Conservation (phyloP, 352 stramenopile genomes). For the Pythium utonaiense region DNA sequence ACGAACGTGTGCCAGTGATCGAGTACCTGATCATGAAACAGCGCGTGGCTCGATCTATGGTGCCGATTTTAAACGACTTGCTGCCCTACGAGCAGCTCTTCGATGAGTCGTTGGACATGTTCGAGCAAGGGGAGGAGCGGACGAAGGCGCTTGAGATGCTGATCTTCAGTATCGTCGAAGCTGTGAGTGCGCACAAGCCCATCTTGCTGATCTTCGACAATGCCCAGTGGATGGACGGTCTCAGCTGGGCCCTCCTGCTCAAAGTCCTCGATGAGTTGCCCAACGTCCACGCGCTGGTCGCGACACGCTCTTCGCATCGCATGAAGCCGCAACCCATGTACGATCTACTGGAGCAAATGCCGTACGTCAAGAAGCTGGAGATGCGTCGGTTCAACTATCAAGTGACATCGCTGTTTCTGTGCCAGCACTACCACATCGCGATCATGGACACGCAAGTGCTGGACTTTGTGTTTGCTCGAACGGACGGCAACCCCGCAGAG, state of each 20-base stretch:
- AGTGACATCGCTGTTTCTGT: conserved; percentile 69
- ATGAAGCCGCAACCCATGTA: conserved; percentile 38
- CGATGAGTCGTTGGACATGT: conserved; percentile 17
- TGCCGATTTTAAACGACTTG: conserved; percentile 44
- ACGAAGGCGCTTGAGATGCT: conserved; percentile 49
- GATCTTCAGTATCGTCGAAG: conserved; percentile 53
- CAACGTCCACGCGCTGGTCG: conserved; percentile 54
- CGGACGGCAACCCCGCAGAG: conserved; percentile 62
- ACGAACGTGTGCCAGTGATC: conserved; percentile 44
- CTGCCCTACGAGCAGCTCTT: conserved; percentile 44
- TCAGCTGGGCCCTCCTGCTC: conserved; percentile 55
- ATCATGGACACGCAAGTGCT: conserved; percentile 82
- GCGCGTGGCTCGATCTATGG: conserved; percentile 38
- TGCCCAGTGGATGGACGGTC: conserved; percentile 71
- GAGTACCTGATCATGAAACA: conserved; percentile 54
- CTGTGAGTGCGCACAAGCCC: conserved; percentile 45
- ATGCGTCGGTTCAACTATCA: conserved; percentile 59
- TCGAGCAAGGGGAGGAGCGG: conserved; percentile 37
- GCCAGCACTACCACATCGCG: conserved; percentile 71
- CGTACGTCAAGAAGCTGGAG: conserved; percentile 43
- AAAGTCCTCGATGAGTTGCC: conserved; percentile 54
- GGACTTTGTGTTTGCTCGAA: conserved; percentile 63
- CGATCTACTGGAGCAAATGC: conserved; percentile 34
- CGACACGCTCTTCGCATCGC: conserved; percentile 35
- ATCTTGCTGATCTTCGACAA: conserved; percentile 74